Evolutionary conservation across 768 basidiomycete species (phyloP), one percentile per base, ranked within the genome.

Genomic region (Psilocybe tampanensis): DNA sequence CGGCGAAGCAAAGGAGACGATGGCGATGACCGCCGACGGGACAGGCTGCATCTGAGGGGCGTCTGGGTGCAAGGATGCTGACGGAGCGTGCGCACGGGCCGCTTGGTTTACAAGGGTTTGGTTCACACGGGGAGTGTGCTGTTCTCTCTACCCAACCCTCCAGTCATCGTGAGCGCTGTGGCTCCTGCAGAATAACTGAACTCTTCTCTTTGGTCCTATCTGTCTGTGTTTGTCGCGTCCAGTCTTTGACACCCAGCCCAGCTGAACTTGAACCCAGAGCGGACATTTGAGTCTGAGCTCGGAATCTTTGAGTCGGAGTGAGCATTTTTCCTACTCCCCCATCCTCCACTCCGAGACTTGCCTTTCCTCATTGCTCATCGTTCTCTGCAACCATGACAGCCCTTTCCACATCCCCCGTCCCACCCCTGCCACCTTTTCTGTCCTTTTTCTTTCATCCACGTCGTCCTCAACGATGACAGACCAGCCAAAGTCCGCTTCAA

Each of bases 231-330:
- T 42, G 34, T 36, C 23, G 22, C 17, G n/a, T n/a, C n/a, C n/a
- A n/a, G n/a, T n/a, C 50, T 52, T 51, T 49, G 34, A 34, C 43
- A 47, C 45, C 52, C 52, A 54, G 57, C 45, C 17, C 23, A 19
- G 52, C 57, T 59, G 52, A 54, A 59, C 39, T 54, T 59, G 47
- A 59, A 59, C 47, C 57, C 57, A 42, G 52, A 53, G 59, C 59
- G 56, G 60, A 62, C 59, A 61, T 69, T 69, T 68, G 64, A 75
- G 72, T 76, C 75, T 75, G 72, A 76, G 76, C 77, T 75, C 75
- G 69, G 74, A 73, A 73, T 67, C 73, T n/a, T n/a, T 76, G 68
- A 76, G 70, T 76, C 76, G 75, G 76, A 77, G 78, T 76, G 73
- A 74, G 74, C 70, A 68, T 71, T 74, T 70, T 72, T 70, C 64